phyloP scores from a whole-genome alignment of 1,139 yeast species.

The Taphrina pruni region DNA sequence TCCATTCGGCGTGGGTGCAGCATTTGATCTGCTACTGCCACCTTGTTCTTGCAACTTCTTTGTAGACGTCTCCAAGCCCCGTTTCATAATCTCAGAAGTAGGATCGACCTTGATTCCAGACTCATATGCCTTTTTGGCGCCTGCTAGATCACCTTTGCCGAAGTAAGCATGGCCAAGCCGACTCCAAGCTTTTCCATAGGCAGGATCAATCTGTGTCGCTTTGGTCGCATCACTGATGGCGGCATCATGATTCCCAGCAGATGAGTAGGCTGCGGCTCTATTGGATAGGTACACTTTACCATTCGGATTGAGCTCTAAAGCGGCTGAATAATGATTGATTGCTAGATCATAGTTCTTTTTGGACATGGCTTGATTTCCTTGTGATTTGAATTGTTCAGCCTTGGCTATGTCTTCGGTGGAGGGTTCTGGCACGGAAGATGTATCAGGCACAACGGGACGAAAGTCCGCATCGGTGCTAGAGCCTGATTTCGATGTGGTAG shows the following conservation, averaged over 20 bases:
- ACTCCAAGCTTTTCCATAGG: constrained; percentile 89
- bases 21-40: constrained; percentile 47
- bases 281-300: constrained; percentile 89
- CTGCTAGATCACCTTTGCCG: constrained; percentile 87
- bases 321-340: constrained; percentile 75
- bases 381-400: constrained; percentile 63
- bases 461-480: constrained; percentile 17
- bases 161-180: constrained; percentile 92
- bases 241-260: constrained; percentile 70
- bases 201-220: constrained; percentile 78
- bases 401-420: constrained; percentile 43
- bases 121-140: constrained; percentile 87
- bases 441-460: constrained; percentile 48
- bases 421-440: constrained; percentile 35
- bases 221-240: constrained; percentile 84
- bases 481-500: constrained; percentile 3
- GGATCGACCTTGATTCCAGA: constrained; percentile 89
- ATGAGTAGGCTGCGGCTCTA: constrained; percentile 96
- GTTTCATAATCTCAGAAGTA: constrained; percentile 85
- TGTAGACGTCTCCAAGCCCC: constrained; percentile 92
- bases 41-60: constrained; percentile 72
- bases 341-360: constrained; percentile 72
- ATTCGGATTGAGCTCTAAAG: constrained; percentile 71
- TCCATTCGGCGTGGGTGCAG: constrained; percentile 48
- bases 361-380: constrained; percentile 94